Base-by-base conservation (phyloP, 495 filamentous ascomycete species). In the Hyphodiscus hymeniophilus region DNA sequence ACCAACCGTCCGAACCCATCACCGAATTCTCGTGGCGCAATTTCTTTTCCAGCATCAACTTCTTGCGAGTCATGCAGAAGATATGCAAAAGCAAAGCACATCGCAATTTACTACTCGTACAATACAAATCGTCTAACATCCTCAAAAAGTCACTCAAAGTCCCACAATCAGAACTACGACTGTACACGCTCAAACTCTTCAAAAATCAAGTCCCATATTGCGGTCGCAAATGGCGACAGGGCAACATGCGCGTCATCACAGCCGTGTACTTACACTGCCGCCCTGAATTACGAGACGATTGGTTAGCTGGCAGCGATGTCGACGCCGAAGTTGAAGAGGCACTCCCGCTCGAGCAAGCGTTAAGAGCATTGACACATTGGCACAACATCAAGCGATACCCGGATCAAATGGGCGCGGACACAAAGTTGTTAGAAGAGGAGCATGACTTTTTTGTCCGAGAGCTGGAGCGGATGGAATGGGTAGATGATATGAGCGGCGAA, bases 201-300 rank as follows among this genome's bases (percentile, higher is more conserved):
- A 98, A 98, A 64, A 88, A 85, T 47, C 94, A 97, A 60, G 92
- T 97, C 1, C 92, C 92, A 12, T 98, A 94, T 68, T 97, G 92
- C 63, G 91, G 92, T 16, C 81, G 92, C 12, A 98, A 98, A 67
- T 98, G 92, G 92, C 81, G 92, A 15, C 92, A 98, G 70, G 80
- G 81, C 45, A 96, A 98, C 62, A 98, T 98, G 92, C 84, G 90
- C 42, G 90, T 97, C 54, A 98, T 98, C 61, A 98, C 92, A 0
- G 90, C 89, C 16, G 85, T 97, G 2, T 98, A 95, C 57, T 69
- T 98, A 24, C 87, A 95, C 66, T 94, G 89, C 61, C 75, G 86
- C 2, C 91, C 91, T 0, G 89, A 96, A 61, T 75, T 98, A 17
- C 75, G 94, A 2, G 92, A 98, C 54, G 94, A 96, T 60, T 98